Conservation (phyloP, 2,329 filamentous ascomycete genomes). For the Calonectria crousiana region DNA sequence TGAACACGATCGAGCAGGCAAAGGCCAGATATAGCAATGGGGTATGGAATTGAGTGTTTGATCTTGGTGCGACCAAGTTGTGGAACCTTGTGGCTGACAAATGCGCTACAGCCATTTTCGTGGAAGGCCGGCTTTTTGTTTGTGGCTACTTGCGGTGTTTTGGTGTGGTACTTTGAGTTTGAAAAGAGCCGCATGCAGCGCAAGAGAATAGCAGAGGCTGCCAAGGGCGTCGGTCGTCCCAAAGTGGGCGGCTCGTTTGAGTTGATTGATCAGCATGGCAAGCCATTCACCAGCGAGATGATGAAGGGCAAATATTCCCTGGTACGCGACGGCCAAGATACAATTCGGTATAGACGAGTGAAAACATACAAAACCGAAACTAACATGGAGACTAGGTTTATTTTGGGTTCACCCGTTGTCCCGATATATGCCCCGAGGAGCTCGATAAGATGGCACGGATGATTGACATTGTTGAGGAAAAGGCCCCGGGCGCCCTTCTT, state of each 20-base stretch:
- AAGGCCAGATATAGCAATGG: slow-evolving; percentile 70
- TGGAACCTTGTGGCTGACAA: slow-evolving; percentile 40
- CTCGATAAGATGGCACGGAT: slow-evolving; percentile 99
- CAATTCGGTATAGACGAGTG: neutral
- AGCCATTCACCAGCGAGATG: slow-evolving; percentile 80
- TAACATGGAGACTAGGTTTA: slow-evolving; percentile 74
- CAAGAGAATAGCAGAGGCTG: slow-evolving; percentile 88
- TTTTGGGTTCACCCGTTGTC: slow-evolving; percentile 98
- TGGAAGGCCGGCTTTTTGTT: slow-evolving; percentile 92
- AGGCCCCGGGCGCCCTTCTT: slow-evolving; percentile 67
- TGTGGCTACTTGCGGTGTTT: slow-evolving; percentile 78
- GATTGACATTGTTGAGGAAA: slow-evolving; percentile 77
- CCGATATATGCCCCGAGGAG: slow-evolving; percentile 98
- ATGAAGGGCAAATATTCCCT: slow-evolving; percentile 89
- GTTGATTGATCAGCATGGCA: slow-evolving; percentile 84
- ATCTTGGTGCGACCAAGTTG: neutral
- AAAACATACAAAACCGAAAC: neutral
- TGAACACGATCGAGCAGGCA: slow-evolving; percentile 69
- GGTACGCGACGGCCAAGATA: slow-evolving; percentile 60
- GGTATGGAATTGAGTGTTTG: slow-evolving; percentile 50
- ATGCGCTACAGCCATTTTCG: slow-evolving; percentile 80
- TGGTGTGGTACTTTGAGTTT: slow-evolving; percentile 91
- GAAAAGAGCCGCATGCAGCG: slow-evolving; percentile 94
- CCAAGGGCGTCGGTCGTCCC: slow-evolving; percentile 91
- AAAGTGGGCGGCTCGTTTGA: slow-evolving; percentile 93